phyloP scores from a whole-genome alignment of 441 rosid species.

The Erodium moschatum region DNA sequence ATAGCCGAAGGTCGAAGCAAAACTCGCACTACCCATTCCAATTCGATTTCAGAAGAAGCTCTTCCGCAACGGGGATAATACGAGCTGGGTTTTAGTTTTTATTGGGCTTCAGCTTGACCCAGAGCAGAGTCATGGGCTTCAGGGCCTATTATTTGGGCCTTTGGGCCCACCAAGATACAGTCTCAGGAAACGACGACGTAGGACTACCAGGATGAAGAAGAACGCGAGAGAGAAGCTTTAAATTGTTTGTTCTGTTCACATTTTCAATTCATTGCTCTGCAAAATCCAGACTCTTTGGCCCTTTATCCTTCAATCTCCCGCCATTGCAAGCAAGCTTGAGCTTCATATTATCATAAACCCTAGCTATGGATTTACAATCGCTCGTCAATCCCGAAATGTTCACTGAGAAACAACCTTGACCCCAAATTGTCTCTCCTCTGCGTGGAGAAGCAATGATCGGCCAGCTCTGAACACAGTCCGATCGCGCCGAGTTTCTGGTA shows the following conservation, averaged over 20 bases:
- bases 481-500: too few relatives aligned
- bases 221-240: too few relatives aligned
- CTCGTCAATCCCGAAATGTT: not conserved
- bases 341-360: not conserved
- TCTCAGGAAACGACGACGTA: not conserved
- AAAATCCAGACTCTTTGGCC: not conserved
- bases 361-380: not conserved
- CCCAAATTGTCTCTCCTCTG: not conserved
- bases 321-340: not conserved
- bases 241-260: not conserved
- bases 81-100: not conserved
- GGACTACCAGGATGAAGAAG: too few relatives aligned
- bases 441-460: too few relatives aligned
- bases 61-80: not conserved
- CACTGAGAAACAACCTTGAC: not conserved
- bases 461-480: too few relatives aligned
- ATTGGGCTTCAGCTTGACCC: not conserved
- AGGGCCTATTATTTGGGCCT: too few relatives aligned
- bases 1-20: conserved; percentile 42
- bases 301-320: not conserved
- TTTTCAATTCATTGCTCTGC: not conserved
- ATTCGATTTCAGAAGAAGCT: conserved; percentile 1
- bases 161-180: not conserved
- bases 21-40: conserved; percentile 27
- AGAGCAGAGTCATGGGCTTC: too few relatives aligned